Conservation (phyloP, 2,329 filamentous ascomycete species). For the Diaporthe australafricana region DNA sequence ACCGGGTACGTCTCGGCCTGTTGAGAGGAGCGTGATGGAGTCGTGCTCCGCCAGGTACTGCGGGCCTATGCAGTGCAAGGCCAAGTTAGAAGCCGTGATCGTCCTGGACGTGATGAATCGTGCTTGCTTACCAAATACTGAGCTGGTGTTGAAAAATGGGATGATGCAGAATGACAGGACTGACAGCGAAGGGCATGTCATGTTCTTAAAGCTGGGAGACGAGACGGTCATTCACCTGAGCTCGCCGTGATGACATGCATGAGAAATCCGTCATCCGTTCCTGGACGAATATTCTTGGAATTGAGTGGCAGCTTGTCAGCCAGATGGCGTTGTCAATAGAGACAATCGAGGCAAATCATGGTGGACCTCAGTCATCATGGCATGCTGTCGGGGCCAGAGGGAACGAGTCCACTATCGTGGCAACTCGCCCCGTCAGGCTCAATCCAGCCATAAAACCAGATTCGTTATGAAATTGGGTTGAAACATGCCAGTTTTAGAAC, state of each 20-base stretch:
- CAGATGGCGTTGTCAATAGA: neutral
- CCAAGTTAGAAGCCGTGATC: conserved; percentile 3
- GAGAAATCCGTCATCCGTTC: neutral
- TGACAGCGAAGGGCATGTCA: conserved; percentile 22
- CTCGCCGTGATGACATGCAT: conserved; percentile 21
- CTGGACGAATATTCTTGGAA: neutral
- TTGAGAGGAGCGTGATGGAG: neutral
- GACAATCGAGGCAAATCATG: neutral
- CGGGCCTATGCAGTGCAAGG: conserved; percentile 12
- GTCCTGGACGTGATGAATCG: neutral
- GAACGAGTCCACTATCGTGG: neutral
- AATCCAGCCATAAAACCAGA: too few species aligned
- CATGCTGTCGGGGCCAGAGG: neutral
- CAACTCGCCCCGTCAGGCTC: neutral
- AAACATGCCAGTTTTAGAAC: neutral
- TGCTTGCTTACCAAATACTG: conserved; percentile 7
- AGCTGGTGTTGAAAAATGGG: neutral
- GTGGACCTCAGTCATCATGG: neutral
- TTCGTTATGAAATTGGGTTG: neutral
- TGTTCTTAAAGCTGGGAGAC: conserved; percentile 4
- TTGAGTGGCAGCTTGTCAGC: neutral
- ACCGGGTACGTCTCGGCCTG: neutral
- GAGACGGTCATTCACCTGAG: neutral
- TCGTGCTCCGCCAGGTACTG: neutral
- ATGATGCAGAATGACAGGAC: conserved; percentile 17